These are phyloP conservation scores for Glycine latifolia DNA, from an alignment of 306 rosid genomes.

Conservation along the genomic window DNA sequence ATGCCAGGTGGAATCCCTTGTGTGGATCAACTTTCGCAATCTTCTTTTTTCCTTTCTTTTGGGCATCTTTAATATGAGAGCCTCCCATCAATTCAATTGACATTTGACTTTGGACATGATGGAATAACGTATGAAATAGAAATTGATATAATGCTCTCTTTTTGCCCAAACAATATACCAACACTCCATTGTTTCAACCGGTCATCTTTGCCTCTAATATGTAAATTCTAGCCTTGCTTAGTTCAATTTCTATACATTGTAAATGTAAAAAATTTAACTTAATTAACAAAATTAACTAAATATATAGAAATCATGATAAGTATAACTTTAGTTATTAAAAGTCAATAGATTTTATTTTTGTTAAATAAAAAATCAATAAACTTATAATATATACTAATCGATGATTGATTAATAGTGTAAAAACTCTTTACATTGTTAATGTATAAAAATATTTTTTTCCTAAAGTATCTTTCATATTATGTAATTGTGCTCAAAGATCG, in stretches of 20 bases:
- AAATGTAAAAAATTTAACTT: too few species aligned
- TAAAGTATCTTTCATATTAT: not conserved
- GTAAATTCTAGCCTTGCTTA: not conserved
- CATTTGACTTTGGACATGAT: slow-evolving; percentile 43
- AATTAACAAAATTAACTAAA: too few species aligned
- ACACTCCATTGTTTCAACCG: not conserved
- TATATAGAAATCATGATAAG: too few species aligned
- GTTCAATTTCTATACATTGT: too few species aligned
- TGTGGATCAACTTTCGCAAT: slow-evolving; percentile 48
- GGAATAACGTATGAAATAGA: slow-evolving; percentile 20
- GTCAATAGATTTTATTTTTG: too few species aligned
- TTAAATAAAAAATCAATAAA: not conserved
- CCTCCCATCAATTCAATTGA: slow-evolving; percentile 28
- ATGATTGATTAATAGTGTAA: not conserved
- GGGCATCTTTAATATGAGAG: slow-evolving; percentile 31
- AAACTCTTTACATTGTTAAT: not conserved
- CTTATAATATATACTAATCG: not conserved
- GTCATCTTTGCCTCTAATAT: not conserved
- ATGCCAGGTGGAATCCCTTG: slow-evolving; percentile 36
- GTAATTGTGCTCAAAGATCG: not conserved
- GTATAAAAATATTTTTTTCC: too few species aligned
- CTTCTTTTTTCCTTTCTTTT: slow-evolving; percentile 46
- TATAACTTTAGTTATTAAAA: not conserved
- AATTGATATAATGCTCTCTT: not conserved
- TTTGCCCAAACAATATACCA: slow-evolving; percentile 1